phyloP scores from a whole-genome alignment of 495 filamentous ascomycete species.

The Penicillium paxilli region DNA sequence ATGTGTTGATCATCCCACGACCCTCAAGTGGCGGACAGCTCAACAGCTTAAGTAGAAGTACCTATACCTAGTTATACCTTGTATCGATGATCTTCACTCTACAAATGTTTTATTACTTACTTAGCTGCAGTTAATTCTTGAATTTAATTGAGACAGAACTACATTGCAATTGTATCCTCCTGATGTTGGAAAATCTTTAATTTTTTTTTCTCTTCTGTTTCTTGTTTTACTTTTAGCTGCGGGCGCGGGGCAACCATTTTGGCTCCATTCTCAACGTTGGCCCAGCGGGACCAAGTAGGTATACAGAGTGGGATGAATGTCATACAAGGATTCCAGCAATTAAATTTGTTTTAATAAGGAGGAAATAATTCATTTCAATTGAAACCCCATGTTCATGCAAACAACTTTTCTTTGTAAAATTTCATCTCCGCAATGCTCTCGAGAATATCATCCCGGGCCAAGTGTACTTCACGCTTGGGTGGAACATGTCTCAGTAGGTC shows the following conservation, averaged over 20 bases:
- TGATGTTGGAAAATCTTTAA: not conserved
- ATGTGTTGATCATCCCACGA: conserved; percentile 35
- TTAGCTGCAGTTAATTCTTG: not conserved
- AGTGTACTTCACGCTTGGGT: conserved; percentile 71
- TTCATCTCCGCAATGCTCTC: conserved; percentile 91
- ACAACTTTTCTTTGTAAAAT: conserved; percentile 62
- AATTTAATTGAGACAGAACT: not conserved
- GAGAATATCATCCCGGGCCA: conserved; percentile 85
- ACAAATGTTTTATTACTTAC: not conserved
- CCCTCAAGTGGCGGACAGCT: too few species aligned
- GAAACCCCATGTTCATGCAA: conserved; percentile 11
- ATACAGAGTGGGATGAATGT: not conserved
- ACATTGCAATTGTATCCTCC: not conserved
- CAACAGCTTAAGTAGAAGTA: not conserved
- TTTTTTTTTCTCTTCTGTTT: not conserved
- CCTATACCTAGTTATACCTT: not conserved
- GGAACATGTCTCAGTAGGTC: conserved; percentile 62
- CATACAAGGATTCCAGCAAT: not conserved
- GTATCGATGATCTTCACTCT: not conserved
- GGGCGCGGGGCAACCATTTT: not conserved
- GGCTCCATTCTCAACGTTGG: too few species aligned
- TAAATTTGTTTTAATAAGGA: too few species aligned
- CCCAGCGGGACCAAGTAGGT: not conserved
- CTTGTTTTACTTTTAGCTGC: not conserved
- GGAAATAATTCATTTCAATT: too few species aligned